These are phyloP conservation scores for Coprinellus micaceus DNA, from an alignment of 768 basidiomycete genomes.

Conservation along the genomic window DNA sequence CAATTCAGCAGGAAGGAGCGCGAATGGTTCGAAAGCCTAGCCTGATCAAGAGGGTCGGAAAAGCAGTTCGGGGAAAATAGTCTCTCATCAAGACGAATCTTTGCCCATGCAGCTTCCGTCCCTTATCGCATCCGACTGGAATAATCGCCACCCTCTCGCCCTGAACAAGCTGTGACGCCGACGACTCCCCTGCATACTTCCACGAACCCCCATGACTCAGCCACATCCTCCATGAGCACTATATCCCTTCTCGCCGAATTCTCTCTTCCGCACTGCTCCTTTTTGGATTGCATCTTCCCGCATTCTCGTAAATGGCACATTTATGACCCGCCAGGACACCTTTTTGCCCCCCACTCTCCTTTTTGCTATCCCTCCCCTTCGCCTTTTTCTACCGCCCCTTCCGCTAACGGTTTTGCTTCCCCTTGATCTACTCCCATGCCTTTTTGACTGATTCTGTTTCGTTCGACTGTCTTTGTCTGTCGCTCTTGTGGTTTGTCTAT, in stretches of 20 bases:
- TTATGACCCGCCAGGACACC: conserved; percentile 4
- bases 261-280: not conserved
- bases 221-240: not conserved
- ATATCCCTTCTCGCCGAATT: not conserved
- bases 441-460: not conserved
- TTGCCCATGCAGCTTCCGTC: not conserved
- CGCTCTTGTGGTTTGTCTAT: conserved; percentile 3
- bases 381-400: not conserved
- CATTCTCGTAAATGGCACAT: conserved; percentile 3
- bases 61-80: conserved; percentile 59
- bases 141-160: conserved; percentile 1
- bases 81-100: too few species aligned
- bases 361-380: not conserved
- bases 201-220: not conserved
- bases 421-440: not conserved
- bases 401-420: not conserved
- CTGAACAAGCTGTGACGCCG: not conserved
- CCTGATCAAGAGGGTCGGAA: conserved; percentile 75
- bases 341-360: not conserved
- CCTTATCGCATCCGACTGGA: not conserved
- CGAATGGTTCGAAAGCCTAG: conserved; percentile 69
- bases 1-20: conserved; percentile 18
- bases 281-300: conserved; percentile 11
- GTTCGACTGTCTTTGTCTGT: not conserved
- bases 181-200: not conserved